Evolutionary conservation across 352 stramenopile species (phyloP).

Genomic region (Globisporangium recalcitrans): DNA sequence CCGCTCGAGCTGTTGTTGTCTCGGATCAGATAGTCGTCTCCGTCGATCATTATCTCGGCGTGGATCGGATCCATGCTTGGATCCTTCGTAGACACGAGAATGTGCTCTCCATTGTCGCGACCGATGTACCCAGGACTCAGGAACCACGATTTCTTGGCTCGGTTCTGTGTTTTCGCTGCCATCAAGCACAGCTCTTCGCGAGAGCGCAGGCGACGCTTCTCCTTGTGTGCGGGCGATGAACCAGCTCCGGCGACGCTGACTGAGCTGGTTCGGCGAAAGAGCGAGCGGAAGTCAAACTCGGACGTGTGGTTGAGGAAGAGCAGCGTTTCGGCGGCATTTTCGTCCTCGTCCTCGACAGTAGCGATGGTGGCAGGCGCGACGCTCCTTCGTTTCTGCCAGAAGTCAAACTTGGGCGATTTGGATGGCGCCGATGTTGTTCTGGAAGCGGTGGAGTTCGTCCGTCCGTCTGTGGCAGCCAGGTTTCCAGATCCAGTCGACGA

Average conservation of each 20-base stretch:
- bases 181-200: conserved; percentile 61
- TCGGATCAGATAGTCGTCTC: conserved; percentile 59
- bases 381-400: conserved; percentile 19
- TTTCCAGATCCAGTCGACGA: conserved; percentile 5
- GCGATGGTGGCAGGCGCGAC: conserved; percentile 8
- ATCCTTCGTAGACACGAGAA: conserved; percentile 48
- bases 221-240: neutral
- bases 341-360: conserved; percentile 10
- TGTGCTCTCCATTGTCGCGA: conserved; percentile 45
- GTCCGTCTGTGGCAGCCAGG: neutral
- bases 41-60: conserved; percentile 47
- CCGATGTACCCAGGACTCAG: conserved; percentile 54
- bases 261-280: conserved; percentile 23
- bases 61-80: conserved; percentile 59
- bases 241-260: neutral
- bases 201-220: conserved; percentile 30
- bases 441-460: conserved; percentile 13
- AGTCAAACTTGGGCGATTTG: conserved; percentile 12
- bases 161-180: conserved; percentile 24
- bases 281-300: conserved; percentile 25
- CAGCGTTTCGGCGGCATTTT: conserved; percentile 13
- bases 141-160: conserved; percentile 56
- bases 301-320: conserved; percentile 30
- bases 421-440: conserved; percentile 3
- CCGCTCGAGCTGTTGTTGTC: conserved; percentile 43